phyloP scores from a whole-genome alignment of 2,329 filamentous ascomycete genomes.

The Penicillium sp. region DNA sequence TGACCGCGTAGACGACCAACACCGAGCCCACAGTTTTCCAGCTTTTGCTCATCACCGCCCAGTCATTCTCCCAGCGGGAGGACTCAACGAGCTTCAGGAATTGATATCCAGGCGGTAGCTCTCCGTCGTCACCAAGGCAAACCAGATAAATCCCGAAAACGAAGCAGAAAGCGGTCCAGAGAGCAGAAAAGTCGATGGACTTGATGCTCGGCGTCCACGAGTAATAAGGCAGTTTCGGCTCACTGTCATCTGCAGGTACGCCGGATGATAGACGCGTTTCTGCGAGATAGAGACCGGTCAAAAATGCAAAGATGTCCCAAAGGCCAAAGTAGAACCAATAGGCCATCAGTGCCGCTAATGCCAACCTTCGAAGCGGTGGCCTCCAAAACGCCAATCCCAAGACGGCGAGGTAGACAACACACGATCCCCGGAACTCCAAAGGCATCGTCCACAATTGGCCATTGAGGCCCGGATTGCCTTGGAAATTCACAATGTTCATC shows the following conservation, averaged over 20 bases:
- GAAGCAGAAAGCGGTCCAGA: constrained; percentile 8
- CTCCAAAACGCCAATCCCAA: constrained; percentile 20
- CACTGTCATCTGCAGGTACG: neutral
- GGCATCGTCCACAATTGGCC: constrained; percentile 28
- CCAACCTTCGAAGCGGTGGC: constrained; percentile 11
- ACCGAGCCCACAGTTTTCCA: constrained; percentile 21
- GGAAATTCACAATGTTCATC: constrained; percentile 11
- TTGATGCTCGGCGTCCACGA: neutral
- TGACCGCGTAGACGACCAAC: constrained; percentile 19
- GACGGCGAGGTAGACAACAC: constrained; percentile 19
- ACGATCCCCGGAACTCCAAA: constrained; percentile 24
- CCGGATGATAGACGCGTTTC: neutral
- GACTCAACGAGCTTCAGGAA: constrained; percentile 16
- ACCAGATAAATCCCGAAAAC: constrained; percentile 18
- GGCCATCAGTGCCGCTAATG: constrained; percentile 7
- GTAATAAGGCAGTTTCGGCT: constrained; percentile 1
- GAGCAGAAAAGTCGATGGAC: neutral
- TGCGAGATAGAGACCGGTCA: constrained; percentile 5
- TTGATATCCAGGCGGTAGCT: constrained; percentile 20
- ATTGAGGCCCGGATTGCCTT: constrained; percentile 15
- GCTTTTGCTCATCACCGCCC: constrained; percentile 15
- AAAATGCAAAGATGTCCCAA: constrained; percentile 21
- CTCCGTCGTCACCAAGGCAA: constrained; percentile 21
- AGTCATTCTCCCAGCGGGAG: constrained; percentile 17
- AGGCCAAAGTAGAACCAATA: constrained; percentile 24